phyloP scores from a whole-genome alignment of 2,329 filamentous ascomycete species.

The Intubia oerlemansii region DNA sequence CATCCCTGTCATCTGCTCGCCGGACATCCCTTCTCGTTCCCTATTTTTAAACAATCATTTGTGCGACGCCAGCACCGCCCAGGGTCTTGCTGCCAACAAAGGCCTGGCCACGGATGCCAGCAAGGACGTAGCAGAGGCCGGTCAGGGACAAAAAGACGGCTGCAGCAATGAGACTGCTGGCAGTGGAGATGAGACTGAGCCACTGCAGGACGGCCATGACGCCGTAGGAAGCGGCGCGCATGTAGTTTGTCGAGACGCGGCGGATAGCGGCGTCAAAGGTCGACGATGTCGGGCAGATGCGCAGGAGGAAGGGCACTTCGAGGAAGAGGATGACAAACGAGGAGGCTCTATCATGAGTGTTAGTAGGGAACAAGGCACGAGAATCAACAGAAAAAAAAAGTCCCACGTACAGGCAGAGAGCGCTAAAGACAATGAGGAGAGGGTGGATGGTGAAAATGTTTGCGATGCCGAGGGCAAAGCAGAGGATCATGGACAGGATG shows the following conservation, averaged over 20 bases:
- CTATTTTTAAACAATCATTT: conserved; percentile 93
- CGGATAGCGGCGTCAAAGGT: conserved; percentile 81
- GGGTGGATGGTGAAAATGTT: conserved; percentile 37
- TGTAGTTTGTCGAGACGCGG: conserved; percentile 87
- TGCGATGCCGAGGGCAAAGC: conserved; percentile 46
- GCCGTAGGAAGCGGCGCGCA: conserved; percentile 73
- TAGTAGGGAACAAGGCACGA: neutral
- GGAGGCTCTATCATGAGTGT: conserved; percentile 35
- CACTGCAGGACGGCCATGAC: conserved; percentile 70
- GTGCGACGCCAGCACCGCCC: conserved; percentile 78
- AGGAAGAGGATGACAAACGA: conserved; percentile 62
- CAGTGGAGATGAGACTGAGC: conserved; percentile 44
- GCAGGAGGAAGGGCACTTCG: conserved; percentile 81
- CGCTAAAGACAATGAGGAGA: conserved; percentile 28
- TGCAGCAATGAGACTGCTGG: conserved; percentile 64
- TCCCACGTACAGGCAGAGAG: conserved; percentile 28
- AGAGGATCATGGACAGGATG: conserved; percentile 48
- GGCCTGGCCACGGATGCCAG: conserved; percentile 61
- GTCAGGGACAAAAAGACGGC: conserved; percentile 65
- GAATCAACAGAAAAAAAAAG: neutral
- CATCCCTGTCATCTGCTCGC: too few species aligned
- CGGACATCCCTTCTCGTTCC: too few species aligned
- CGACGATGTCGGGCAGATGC: conserved; percentile 88
- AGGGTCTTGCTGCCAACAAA: conserved; percentile 92
- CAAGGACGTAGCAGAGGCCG: conserved; percentile 58